phyloP scores from a whole-genome alignment of 2,329 filamentous ascomycete species.

The Lasiodiplodia sp. region DNA sequence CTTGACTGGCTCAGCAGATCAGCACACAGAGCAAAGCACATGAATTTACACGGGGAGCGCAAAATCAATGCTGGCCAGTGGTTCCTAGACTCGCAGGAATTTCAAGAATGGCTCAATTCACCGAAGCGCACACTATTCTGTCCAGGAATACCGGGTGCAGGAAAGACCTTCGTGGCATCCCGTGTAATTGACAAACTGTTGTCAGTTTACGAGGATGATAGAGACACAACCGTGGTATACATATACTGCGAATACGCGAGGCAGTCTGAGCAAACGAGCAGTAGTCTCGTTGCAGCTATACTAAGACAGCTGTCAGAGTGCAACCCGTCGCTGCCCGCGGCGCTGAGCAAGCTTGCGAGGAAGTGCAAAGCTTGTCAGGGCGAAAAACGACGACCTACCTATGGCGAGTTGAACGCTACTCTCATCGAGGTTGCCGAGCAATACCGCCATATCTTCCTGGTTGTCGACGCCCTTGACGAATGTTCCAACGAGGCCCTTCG shows the following conservation, averaged over 20 bases:
- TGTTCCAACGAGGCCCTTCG: no score
- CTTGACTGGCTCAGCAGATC: conserved; percentile 39
- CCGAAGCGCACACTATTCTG: conserved; percentile 43
- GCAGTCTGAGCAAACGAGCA: conserved; percentile 34
- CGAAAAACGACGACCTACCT: no score
- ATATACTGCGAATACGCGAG: conserved; percentile 44
- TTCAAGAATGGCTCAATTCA: conserved; percentile 38
- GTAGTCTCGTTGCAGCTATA: no score
- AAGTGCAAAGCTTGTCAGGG: no score
- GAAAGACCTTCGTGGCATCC: conserved; percentile 52
- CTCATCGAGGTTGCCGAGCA: no score
- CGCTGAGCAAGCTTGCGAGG: no score
- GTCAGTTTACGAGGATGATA: background rate
- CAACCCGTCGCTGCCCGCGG: no score
- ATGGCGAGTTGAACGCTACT: no score
- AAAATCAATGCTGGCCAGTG: conserved; percentile 41
- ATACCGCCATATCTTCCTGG: no score
- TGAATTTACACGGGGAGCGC: conserved; percentile 35
- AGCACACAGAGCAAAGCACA: conserved; percentile 42
- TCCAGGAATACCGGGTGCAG: conserved; percentile 51
- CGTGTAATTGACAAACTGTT: conserved; percentile 43
- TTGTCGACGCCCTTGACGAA: no score
- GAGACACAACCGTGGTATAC: conserved; percentile 31
- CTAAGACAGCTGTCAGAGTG: no score
- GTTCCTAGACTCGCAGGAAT: conserved; percentile 38